Evolutionary conservation across 1,139 yeast genomes (phyloP).

Genomic region (Candida mesenterica): DNA sequence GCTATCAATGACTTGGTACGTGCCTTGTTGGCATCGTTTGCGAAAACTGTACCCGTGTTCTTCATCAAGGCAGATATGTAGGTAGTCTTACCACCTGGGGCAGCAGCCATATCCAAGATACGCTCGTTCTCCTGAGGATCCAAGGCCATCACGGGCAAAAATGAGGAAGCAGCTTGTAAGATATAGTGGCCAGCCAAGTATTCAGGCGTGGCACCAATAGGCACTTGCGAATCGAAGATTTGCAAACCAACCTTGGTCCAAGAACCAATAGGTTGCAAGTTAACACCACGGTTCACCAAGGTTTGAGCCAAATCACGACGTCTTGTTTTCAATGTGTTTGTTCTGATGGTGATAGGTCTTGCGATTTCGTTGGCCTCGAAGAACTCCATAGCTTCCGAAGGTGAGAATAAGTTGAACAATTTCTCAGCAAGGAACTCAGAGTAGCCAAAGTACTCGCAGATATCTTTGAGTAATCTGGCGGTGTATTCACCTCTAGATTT

Average conservation of each 20-base stretch:
- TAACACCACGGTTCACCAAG: conserved; percentile 93
- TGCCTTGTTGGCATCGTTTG: conserved; percentile 94
- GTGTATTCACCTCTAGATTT: conserved; percentile 80
- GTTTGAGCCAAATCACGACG: conserved; percentile 96
- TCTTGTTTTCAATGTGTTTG: conserved; percentile 91
- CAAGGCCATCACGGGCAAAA: conserved; percentile 95
- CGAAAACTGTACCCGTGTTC: conserved; percentile 95
- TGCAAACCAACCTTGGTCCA: conserved; percentile 99
- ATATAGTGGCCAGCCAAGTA: conserved; percentile 97
- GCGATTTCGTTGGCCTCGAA: conserved; percentile 98
- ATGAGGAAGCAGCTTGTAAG: conserved; percentile 97
- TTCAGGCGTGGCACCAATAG: conserved; percentile 99
- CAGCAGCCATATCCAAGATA: conserved; percentile 97
- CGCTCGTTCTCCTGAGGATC: conserved; percentile 96
- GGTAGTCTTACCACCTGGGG: conserved; percentile 99
- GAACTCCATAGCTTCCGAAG: conserved; percentile 95
- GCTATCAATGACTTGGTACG: conserved; percentile 96
- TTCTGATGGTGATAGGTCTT: conserved; percentile 94
- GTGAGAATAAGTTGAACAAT: conserved; percentile 84
- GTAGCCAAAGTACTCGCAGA: conserved; percentile 95
- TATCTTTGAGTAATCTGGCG: conserved; percentile 75
- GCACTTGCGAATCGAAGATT: conserved; percentile 96
- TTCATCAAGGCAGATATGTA: conserved; percentile 96
- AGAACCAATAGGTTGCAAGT: conserved; percentile 91
- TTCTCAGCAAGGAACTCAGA: conserved; percentile 92